Evolutionary conservation across 192 early-diverging fungal genomes (phyloP), one percentile per base, ranked within the genome.

Genomic region (Podila epigama): DNA sequence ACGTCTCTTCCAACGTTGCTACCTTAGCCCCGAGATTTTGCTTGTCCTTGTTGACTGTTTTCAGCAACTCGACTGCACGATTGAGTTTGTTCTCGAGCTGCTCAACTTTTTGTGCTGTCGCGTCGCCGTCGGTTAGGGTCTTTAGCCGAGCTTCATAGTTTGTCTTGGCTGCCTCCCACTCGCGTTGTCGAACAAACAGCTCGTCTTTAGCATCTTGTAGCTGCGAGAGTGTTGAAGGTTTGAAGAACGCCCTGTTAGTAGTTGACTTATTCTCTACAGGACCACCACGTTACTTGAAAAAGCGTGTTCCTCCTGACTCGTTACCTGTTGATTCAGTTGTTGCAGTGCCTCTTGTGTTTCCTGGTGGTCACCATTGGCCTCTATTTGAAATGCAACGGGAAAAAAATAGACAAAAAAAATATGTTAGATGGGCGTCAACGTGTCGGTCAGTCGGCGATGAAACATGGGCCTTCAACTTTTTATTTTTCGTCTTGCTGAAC

Each of bases 291-390:
- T 48, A 48, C 11, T 15, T 22, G 9, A 48, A 2, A 10, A 22
- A 5, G 5, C 44, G 44, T 2, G 2, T 9, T 22, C n/a, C 25
- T 11, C 0, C 25, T 25, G 2, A 27, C 20, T 9, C 27, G 8
- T 13, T 61, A 77, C 73, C 73, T 77, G 55, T 25, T 77, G 60
- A 15, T 52, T 34, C 18, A 77, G 66, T 13, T 68, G 73, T 18
- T 60, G 61, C 15, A 63, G 20, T 18, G 36, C 53, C 33, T 77
- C 66, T 12, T 63, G 58, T 11, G 66, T 28, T 11, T 29, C 66
- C 11, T 59, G 69, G 22, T 59, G 56, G n/a, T 77, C 73, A n/a
- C 73, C 66, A 57, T 68, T 77, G 15, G 73, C 60, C 57, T 77
- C 73, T 77, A 50, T 42, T 34, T 39, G 33, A 22, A 29, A n/a